Evolutionary conservation across 31 red algal species (phyloP), one percentile per base, ranked within the genome.

Genomic region (Endocladia muricata): DNA sequence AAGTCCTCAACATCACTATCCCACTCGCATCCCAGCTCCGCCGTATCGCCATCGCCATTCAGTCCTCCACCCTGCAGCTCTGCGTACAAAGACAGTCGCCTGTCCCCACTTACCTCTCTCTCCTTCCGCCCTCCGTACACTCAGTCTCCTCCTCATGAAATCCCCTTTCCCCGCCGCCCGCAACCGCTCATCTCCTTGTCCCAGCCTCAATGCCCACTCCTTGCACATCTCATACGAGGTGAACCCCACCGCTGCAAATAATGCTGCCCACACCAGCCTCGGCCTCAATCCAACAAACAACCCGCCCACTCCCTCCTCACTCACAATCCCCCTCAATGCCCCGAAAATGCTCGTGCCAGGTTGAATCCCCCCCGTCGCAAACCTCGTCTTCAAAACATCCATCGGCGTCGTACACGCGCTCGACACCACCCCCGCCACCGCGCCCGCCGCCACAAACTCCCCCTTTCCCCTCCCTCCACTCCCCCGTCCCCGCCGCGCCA

Each of bases 351-450:
- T 69, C 11, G 84, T 80, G 2, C 81, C 81, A 29, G 75, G 60
- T 21, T 65, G 32, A 23, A 74, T 75, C n/a, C 41, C 52, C 57
- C 70, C 85, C 1, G 89, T 88, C 4, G 88, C 88, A 60, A 90
- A 88, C 38, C 84, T 43, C 7, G 96, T 98, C 85, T 98, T 98
- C 38, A 90, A 22, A 23, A 98, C 96, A 61, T 98, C 96, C 81
- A 98, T 77, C 22, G 96, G 96, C 26, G 96, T 98, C 52, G 91
- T 92, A 39, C 86, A 55, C 11, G 88, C 79, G 48, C 88, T 89
- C 33, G 91, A 76, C 15, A 83, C 21, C 32, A 72, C 76, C 1
- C 96, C 96, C 17, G 96, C 91, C 61, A 94, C n/a, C 5, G 82
- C 60, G 2, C 96, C 96, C 55, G 92, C 92, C 2, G 81, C 41